Evolutionary conservation across 192 early-diverging fungal species (phyloP).

Genomic region (Coemansia sp.): DNA sequence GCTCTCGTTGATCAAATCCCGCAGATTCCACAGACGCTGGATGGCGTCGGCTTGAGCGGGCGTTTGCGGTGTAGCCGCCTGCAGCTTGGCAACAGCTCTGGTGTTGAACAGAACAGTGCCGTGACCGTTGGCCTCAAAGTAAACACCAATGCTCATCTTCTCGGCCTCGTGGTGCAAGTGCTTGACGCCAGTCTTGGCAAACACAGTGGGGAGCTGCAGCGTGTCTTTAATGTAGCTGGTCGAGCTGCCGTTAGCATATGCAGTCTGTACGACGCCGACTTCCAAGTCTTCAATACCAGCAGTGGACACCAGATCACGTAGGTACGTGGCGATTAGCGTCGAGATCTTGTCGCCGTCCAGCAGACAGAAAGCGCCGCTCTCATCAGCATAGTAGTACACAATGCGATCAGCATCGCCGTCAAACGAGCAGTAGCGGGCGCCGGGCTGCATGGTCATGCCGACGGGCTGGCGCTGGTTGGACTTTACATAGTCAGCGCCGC

Average conservation of each 20-base stretch:
- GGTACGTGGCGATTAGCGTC: constrained; percentile 88
- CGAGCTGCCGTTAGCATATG: constrained; percentile 98
- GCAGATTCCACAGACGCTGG: constrained; percentile 75
- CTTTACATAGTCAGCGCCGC: constrained; percentile 99
- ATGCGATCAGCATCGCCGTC: constrained; percentile 99
- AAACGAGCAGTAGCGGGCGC: constrained; percentile 82
- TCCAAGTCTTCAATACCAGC: constrained; percentile 75
- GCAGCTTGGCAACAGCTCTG: constrained; percentile 64
- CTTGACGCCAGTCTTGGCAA: constrained; percentile 97
- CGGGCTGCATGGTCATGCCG: constrained; percentile 62
- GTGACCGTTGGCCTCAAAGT: constrained; percentile 99
- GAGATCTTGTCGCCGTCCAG: constrained; percentile 99
- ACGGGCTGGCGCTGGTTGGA: constrained; percentile 76
- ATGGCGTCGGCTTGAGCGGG: constrained; percentile 78
- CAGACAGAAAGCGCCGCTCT: constrained; percentile 75
- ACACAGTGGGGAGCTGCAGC: constrained; percentile 92
- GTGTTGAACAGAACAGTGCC: constrained; percentile 96
- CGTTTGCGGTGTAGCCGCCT: constrained; percentile 50
- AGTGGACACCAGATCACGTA: constrained; percentile 84
- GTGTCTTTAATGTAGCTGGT: constrained; percentile 88
- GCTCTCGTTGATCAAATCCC: constrained; percentile 96
- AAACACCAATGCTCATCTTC: constrained; percentile 96
- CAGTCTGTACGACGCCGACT: constrained; percentile 98
- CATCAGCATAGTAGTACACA: constrained; percentile 90
- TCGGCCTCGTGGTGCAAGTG: constrained; percentile 98